Percentiles rank a stretch among this genome's conserved stretches.
These are phyloP conservation scores for Skeletonema menzelii DNA, from an alignment of 108 stramenopile genomes.

Conservation along the genomic window DNA sequence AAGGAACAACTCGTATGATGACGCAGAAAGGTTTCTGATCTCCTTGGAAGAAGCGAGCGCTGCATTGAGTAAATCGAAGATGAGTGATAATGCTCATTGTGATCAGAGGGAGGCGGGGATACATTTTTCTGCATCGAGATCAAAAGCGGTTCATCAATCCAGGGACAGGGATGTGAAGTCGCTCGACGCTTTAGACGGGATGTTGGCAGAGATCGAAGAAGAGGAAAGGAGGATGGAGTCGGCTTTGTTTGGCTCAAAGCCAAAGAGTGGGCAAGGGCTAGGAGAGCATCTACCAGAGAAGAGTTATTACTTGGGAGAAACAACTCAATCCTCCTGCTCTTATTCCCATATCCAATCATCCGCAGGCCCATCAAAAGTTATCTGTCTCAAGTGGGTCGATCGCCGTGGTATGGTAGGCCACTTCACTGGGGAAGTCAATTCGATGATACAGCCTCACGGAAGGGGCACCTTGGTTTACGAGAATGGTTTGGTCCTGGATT, in stretches of 20 bases:
- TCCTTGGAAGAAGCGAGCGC: background rate
- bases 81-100: too few relatives aligned
- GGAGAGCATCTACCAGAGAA: too few relatives aligned
- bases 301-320: too few relatives aligned
- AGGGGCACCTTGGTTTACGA: background rate
- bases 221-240: background rate
- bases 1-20: background rate
- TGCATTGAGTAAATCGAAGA: background rate
- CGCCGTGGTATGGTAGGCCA: background rate
- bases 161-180: background rate
- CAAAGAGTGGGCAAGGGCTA: too few relatives aligned
- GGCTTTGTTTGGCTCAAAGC: background rate
- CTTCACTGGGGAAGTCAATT: background rate
- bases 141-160: background rate
- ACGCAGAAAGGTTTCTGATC: background rate
- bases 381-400: background rate
- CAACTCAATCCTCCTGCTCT: background rate
- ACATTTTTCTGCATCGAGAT: background rate
- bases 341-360: background rate
- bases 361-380: background rate
- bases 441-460: background rate
- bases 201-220: background rate
- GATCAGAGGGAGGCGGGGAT: background rate
- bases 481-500: background rate
- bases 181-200: background rate